Base-by-base conservation (phyloP, 2,329 filamentous ascomycete genomes). In the Penicillium palitans region DNA sequence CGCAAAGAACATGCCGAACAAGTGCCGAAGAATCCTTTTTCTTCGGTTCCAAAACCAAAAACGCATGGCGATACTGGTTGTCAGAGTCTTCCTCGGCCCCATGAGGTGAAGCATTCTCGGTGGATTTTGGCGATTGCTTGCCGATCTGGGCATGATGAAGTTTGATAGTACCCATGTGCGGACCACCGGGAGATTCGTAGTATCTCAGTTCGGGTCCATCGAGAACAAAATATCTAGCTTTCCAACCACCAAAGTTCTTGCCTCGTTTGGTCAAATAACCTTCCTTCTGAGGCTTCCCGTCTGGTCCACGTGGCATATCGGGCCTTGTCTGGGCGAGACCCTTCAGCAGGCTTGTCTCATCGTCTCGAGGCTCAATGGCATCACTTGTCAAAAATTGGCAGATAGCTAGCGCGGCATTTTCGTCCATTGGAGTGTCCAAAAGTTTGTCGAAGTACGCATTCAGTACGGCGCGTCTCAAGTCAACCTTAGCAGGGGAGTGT, bases 201-300 rank as follows among this genome's bases (percentile, higher is more conserved):
- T 99, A 99, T 68, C 90, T 92, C 68, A 99, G 78, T 57, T 88
- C 82, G 6, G 88, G 84, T 10, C 87, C 87, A 66, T 90, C 85
- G 4, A 90, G 78, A 15, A 88, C 81, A 68, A 90, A 90, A 68
- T 86, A 90, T 57, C 87, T 80, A 12, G 92, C 93, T 76, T 99
- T 99, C 95, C 95, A 99, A 49, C 95, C 95, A 52, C 95, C 95
- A 77, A 99, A 99, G 70, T 98, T 98, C 81, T 99, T 99, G 49
- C 95, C 95, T 66, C 90, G 86, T 79, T 99, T 99, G 2, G 95
- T 98, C 50, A 99, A 79, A 74, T 98, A 99, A 9, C 95, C 95
- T 70, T 88, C 93, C 70, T 91, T 91, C 59, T 87, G 82, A 9
- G 89, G 86, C 49, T 87, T 85, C 4, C 87, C 86, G 66, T 88